Conservation (phyloP, 306 rosid species). For the Quercus robur region DNA sequence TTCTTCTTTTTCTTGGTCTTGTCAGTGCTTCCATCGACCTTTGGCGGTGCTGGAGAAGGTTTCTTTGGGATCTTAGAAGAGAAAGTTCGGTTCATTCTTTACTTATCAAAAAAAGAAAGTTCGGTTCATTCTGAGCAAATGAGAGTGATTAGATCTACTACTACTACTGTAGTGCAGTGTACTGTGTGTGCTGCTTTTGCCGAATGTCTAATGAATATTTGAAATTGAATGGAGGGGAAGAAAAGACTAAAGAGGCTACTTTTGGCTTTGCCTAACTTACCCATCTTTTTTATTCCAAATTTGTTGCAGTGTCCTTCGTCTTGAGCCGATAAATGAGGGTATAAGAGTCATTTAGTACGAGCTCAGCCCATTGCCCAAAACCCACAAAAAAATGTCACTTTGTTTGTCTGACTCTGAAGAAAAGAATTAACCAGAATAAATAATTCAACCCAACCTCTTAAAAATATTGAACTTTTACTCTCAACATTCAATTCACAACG, state of each 20-base stretch:
- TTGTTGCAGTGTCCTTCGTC: background rate
- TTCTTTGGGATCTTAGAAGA: constrained; percentile 46
- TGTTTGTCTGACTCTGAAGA: too few relatives aligned
- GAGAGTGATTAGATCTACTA: background rate
- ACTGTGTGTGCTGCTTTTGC: background rate
- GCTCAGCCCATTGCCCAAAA: background rate
- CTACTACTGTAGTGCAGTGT: background rate
- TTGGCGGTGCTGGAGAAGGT: constrained; percentile 28
- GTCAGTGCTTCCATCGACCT: constrained; percentile 19
- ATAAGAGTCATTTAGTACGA: background rate
- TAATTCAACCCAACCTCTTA: too few relatives aligned
- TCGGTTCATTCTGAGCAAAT: constrained; percentile 40
- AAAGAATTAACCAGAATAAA: too few relatives aligned
- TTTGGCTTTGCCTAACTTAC: background rate
- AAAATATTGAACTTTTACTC: too few relatives aligned
- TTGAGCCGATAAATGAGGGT: background rate
- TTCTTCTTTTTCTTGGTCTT: constrained; percentile 16
- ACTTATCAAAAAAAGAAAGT: too few relatives aligned
- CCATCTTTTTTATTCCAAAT: background rate
- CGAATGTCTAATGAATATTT: background rate
- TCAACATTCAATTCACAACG: too few relatives aligned
- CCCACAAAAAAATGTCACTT: background rate
- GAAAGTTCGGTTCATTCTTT: constrained; percentile 48
- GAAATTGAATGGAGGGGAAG: background rate
- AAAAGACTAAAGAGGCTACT: too few relatives aligned